Base-by-base conservation (phyloP, 2,329 filamentous ascomycete genomes). In the Colletotrichum brevisporum region DNA sequence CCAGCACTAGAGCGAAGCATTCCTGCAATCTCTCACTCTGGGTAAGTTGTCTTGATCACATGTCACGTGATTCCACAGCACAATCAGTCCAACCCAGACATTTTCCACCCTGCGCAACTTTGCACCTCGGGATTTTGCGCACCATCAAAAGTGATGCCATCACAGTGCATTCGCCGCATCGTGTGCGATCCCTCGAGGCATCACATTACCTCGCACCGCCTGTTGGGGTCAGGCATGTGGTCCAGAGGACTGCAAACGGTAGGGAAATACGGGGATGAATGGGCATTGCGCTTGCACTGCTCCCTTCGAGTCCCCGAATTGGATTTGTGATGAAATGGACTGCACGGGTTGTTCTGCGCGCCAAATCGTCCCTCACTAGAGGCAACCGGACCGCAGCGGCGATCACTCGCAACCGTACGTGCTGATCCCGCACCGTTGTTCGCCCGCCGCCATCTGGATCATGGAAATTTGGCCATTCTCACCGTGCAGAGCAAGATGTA, bases 11-110 rank as follows among this genome's bases (percentile, higher is more conserved):
- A 18, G 62, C 48, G 43, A 16, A 59, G 61, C 66, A 55, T 65
- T 55, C 54, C 24, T 52, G n/a, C n/a, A 16, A 45, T 51, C n/a
- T 52, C 41, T 21, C 31, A 13, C 43, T 16, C 39, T 31, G 21
- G 43, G 16, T 39, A 36, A 55, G 26, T 36, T 36, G 43, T 54
- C 52, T 47, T 31, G 54, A 53, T 24, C 39, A 24, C 24, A 31
- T 47, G 61, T 66, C 66, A 66, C 66, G 65, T 59, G 61, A 59
- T 54, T 18, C n/a, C 45, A 51, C 66, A 65, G 24, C 66, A 24
- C 31, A 48, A 36, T 43, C 41, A 5, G 41, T 21, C 43, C 61
- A 51, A 36, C 54, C 36, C 50, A 50, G 48, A n/a, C 31, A 9
- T 31, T n/a, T 26, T 26, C 31, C 48, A 58, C 12, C 61, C 43